A percentile compares a stretch with the other conserved stretches of the same genome.
Evolutionary conservation across 305 asterid genomes (phyloP).

Genomic region (Lippia alba): DNA sequence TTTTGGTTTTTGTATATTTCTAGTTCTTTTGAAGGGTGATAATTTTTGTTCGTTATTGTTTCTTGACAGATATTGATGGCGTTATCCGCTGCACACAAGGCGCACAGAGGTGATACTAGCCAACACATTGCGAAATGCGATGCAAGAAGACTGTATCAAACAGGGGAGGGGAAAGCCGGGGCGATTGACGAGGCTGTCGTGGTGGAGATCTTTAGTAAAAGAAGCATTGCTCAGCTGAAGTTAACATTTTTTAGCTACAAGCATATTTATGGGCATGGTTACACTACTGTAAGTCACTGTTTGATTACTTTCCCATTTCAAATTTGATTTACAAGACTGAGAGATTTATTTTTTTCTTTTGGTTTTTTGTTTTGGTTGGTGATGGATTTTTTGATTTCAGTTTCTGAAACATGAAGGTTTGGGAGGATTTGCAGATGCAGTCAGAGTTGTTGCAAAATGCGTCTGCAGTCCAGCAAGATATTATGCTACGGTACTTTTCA

Average conservation of each 20-base stretch:
- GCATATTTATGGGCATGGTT: constrained; percentile 74
- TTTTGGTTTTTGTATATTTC: background rate
- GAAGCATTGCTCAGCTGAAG: constrained; percentile 75
- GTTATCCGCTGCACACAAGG: constrained; percentile 77
- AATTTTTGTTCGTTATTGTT: constrained; percentile 3
- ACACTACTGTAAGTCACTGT: constrained; percentile 51
- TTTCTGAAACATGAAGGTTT: constrained; percentile 45
- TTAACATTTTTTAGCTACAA: constrained; percentile 58
- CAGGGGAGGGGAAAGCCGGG: constrained; percentile 69
- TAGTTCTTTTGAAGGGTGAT: no score
- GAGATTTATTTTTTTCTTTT: no score
- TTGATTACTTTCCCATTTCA: background rate
- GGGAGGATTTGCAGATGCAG: constrained; percentile 69
- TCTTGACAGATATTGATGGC: constrained; percentile 64
- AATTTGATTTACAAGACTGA: background rate
- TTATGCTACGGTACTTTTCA: constrained; percentile 59
- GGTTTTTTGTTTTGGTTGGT: no score
- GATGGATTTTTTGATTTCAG: constrained; percentile 33
- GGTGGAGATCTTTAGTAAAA: constrained; percentile 69
- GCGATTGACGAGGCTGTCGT: constrained; percentile 64
- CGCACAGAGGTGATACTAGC: constrained; percentile 64
- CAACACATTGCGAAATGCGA: constrained; percentile 80
- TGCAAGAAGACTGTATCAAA: constrained; percentile 64
- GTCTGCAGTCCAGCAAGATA: constrained; percentile 63
- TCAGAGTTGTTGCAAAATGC: constrained; percentile 59